Base-by-base conservation (phyloP, 176 grass and related monocot genomes). In the Hordeum marinum region DNA sequence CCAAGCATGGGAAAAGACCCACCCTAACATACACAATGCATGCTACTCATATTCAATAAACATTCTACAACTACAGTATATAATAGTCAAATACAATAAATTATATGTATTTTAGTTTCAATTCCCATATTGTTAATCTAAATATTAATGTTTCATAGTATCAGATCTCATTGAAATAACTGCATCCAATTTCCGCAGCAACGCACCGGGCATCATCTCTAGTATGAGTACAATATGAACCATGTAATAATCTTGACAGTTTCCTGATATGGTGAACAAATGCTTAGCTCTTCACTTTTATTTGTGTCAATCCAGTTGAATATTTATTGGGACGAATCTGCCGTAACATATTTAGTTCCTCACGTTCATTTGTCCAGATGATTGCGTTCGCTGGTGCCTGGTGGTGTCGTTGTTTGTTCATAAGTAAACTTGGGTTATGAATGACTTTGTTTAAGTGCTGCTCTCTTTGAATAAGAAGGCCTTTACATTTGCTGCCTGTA, bases 381-480 rank as follows among this genome's bases (percentile, higher is more conserved):
- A 37, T 84, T 76, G 57, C 7, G 63, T 25, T 76, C 20, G 54
- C 59, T 14, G n/a, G 26, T 27, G 45, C 26, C 67, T 81, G 4
- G 11, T 66, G 5, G 7, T 80, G 14, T 81, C 32, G 9, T 66
- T 43, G 62, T 32, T 50, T 66, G n/a, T 63, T 27, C 20, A 27
- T 13, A 27, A 59, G 27, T 21, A 27, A 59, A 41, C 17, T 4
- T 45, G 45, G 41, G 43, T 68, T 77, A 27, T 17, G 43, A 25
- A 75, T 75, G 10, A 3, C 71, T 15, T 75, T 31, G 72, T 86
- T 86, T 50, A 72, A 60, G 54, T 72, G 18, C 42, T 72, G 52
- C 26, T 65, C 31, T 84, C 42, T 36, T 63, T 84, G 29, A 42
- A 54, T 72, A 80, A 46, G 63, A 46, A 40, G 39, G 21, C 37